A percentile compares a stretch with the other conserved stretches of the same genome.
Conservation (phyloP, 2,329 filamentous ascomycete genomes). For the Beauveria sp. region DNA sequence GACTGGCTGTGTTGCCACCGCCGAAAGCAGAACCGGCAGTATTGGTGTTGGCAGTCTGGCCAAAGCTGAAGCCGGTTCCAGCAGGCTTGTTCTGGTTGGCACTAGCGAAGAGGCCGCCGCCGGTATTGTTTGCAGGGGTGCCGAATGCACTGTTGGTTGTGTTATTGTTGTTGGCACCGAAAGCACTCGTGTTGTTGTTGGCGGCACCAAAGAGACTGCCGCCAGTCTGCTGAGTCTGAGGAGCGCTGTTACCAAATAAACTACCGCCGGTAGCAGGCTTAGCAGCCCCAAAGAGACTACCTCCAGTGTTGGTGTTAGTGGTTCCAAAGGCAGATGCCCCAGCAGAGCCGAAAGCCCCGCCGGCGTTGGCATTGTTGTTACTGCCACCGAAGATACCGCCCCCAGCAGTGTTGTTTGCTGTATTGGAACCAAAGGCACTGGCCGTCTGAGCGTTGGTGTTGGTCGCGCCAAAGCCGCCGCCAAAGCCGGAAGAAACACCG, state of each 20-base stretch:
- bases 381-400: constrained; percentile 32
- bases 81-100: constrained; percentile 31
- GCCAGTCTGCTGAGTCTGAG: constrained; percentile 12
- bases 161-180: constrained; percentile 16
- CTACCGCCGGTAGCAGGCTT: constrained; percentile 25
- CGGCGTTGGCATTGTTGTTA: constrained; percentile 24
- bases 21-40: constrained; percentile 17
- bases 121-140: constrained; percentile 19
- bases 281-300: constrained; percentile 31
- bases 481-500: constrained; percentile 51
- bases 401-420: constrained; percentile 19
- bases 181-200: constrained; percentile 20
- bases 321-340: constrained; percentile 30
- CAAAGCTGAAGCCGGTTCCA: constrained; percentile 32
- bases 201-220: constrained; percentile 34
- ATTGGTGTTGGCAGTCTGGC: constrained; percentile 30
- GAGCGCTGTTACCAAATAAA: constrained; percentile 30
- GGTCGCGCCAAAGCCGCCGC: constrained; percentile 42
- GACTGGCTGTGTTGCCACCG: constrained; percentile 24
- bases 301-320: constrained; percentile 18
- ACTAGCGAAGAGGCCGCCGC: constrained; percentile 39
- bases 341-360: constrained; percentile 15
- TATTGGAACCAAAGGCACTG: constrained; percentile 39
- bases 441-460: constrained; percentile 25
- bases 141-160: constrained; percentile 21